Evolutionary conservation across 352 stramenopile genomes (phyloP).

Genomic region (Phytophthora pseudosyringae): DNA sequence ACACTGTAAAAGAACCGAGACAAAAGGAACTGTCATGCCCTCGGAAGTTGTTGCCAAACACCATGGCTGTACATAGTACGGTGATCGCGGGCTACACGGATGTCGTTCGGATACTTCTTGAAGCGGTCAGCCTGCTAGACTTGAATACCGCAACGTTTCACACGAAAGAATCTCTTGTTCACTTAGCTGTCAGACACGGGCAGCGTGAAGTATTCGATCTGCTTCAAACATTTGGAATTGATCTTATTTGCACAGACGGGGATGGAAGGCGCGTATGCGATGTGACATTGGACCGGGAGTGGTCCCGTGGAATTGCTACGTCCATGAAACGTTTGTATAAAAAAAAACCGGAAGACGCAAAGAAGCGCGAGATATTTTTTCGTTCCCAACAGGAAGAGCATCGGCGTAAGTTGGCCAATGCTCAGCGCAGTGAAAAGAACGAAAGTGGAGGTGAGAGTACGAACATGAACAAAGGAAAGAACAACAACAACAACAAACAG

Average conservation of each 20-base stretch:
- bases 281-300: conserved; percentile 16
- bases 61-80: conserved; percentile 30
- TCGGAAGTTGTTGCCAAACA: conserved; percentile 2
- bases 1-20: background rate
- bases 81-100: conserved; percentile 24
- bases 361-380: background rate
- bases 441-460: too few relatives aligned
- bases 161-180: conserved; percentile 36
- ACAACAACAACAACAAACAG: conserved; percentile 12
- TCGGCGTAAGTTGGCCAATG: too few relatives aligned
- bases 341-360: too few relatives aligned
- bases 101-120: conserved; percentile 34
- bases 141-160: conserved; percentile 37
- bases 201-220: conserved; percentile 18
- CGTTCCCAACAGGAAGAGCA: background rate
- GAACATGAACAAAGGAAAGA: too few relatives aligned
- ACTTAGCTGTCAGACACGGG: conserved; percentile 31
- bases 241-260: conserved; percentile 18
- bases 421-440: too few relatives aligned
- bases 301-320: conserved; percentile 16
- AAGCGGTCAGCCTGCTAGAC: conserved; percentile 29
- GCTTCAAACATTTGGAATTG: conserved; percentile 17
- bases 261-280: conserved; percentile 15
- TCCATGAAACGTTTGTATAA: too few relatives aligned
- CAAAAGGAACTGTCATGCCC: conserved; percentile 8